Base-by-base conservation (phyloP, 164 flowering plant genomes). In the Cinnamomum chago region DNA sequence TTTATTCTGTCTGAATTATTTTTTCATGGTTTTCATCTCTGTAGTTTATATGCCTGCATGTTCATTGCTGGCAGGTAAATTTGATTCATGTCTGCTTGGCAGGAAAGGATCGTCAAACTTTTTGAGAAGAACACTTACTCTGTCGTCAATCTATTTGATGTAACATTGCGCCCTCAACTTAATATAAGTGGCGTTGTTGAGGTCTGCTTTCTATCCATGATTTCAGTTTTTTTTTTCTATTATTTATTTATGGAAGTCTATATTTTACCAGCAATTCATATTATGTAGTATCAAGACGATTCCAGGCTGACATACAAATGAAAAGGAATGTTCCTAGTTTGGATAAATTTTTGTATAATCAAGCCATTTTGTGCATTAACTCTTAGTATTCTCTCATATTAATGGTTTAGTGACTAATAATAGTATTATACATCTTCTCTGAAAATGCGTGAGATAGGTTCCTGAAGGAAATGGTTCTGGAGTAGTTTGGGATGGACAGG, bases 401-500 rank as follows among this genome's bases (percentile, higher is more conserved):
- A 70, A 71, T 73, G 20, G 20, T 55, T 18, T 14, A 25, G 24
- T 64, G 28, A 27, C 66, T 5, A 68, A 5, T 20, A 11, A 35
- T n/a, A 47, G 7, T 15, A 55, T 55, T 55, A 10, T 55, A 5
- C 10, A 7, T 35, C 10, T 55, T 55, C 23, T 13, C 60, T 52
- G 50, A 64, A 58, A 50, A 33, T 68, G 3, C 58, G 4, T 22
- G 25, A 76, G 58, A 25, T 86, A 95, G 98, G 75, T 95, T 78
- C 98, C 98, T 74, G 97, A 95, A 87, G 99, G 97, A 75, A 95
- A 95, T 88, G 98, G 98, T 72, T 95, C 98, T 74, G 98, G 97
- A 73, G 93, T 95, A 15, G 92, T 95, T 67, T 95, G 98, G 98
- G 98, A 95, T 81, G 85, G 66, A 67, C 81, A 83, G 76, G 98